phyloP scores from a whole-genome alignment of 2,329 filamentous ascomycete species.

The Aphanoascus verrucosus region DNA sequence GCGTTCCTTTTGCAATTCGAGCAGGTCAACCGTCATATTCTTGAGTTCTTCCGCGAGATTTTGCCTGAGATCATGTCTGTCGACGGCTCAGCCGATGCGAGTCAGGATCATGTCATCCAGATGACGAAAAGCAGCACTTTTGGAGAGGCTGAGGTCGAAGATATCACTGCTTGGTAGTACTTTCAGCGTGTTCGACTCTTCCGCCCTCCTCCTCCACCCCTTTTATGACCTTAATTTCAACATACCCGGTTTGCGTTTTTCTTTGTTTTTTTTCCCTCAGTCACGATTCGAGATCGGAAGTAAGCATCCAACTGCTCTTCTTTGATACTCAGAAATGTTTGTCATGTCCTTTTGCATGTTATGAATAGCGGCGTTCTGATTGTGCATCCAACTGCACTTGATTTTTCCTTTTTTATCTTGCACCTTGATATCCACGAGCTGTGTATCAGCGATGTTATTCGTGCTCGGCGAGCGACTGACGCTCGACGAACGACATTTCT shows the following conservation, averaged over 20 bases:
- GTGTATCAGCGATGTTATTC: neutral
- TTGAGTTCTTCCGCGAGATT: conserved; percentile 71
- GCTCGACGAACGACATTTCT: too few species aligned
- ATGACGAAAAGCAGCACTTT: conserved; percentile 83
- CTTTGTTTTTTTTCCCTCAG: neutral
- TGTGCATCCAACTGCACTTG: conserved; percentile 12
- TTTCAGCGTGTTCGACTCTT: neutral
- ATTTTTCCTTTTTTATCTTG: neutral
- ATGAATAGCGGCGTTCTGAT: conserved; percentile 1
- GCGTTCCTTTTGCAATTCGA: conserved; percentile 95
- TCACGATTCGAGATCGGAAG: neutral
- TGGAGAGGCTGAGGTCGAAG: conserved; percentile 89
- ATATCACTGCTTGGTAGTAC: conserved; percentile 82
- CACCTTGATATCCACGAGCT: neutral
- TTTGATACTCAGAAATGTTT: conserved; percentile 9
- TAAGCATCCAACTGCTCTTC: conserved; percentile 15
- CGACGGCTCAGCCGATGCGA: conserved; percentile 39
- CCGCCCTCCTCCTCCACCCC: neutral
- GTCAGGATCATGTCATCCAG: conserved; percentile 47
- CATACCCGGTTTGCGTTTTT: neutral
- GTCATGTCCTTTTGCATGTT: conserved; percentile 6
- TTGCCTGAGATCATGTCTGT: conserved; percentile 79
- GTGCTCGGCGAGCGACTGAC: too few species aligned
- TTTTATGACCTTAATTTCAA: neutral
- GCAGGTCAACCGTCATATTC: conserved; percentile 81